These are phyloP conservation scores for Omphalea diandra DNA, from an alignment of 441 rosid species.

Conservation along the genomic window DNA sequence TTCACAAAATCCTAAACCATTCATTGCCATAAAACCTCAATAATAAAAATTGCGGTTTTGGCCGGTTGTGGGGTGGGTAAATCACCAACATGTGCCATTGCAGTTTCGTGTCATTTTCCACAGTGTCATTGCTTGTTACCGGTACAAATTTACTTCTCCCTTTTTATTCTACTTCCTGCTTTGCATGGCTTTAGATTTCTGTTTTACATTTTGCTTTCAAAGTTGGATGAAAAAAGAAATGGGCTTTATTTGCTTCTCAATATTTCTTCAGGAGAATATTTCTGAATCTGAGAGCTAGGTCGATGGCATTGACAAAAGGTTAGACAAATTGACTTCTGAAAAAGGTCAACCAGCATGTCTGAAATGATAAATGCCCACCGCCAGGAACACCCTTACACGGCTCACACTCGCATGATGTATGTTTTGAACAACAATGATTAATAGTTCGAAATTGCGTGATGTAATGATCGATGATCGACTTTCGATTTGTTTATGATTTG, in stretches of 20 bases:
- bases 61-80: slow-evolving; percentile 90
- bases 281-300: slow-evolving; percentile 67
- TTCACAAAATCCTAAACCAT: slow-evolving; percentile 3
- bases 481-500: background rate
- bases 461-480: too few species aligned
- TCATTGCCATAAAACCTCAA: slow-evolving; percentile 10
- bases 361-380: background rate
- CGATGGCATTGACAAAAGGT: slow-evolving; percentile 56
- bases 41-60: slow-evolving; percentile 58
- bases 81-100: slow-evolving; percentile 79
- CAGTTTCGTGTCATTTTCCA: slow-evolving; percentile 79
- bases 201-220: background rate
- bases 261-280: slow-evolving; percentile 75
- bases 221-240: background rate
- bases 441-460: background rate
- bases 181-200: background rate
- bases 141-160: slow-evolving; percentile 41
- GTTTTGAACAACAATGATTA: background rate
- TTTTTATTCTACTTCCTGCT: background rate
- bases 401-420: background rate
- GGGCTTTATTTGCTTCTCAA: background rate
- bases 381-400: background rate
- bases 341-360: background rate
- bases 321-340: slow-evolving; percentile 27
- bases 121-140: slow-evolving; percentile 57